Evolutionary conservation across 345 rosid genomes (phyloP).

Genomic region (Hirschfeldia incana): DNA sequence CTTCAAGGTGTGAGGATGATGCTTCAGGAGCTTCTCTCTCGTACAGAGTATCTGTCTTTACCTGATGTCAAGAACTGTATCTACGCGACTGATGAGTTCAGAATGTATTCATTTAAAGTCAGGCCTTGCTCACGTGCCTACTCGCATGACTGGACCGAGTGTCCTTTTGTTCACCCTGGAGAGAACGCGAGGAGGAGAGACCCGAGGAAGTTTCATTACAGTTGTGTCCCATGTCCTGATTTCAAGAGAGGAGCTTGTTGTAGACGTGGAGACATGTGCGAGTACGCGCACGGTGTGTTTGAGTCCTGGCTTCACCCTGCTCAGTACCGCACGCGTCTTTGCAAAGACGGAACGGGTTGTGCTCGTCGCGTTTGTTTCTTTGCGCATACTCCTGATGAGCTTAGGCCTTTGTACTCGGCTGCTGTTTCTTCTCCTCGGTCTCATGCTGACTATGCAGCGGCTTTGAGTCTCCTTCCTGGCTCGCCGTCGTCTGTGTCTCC

Average conservation of each 20-base stretch:
- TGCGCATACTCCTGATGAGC: conserved; percentile 89
- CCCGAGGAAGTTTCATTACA: conserved; percentile 94
- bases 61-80: conserved; percentile 95
- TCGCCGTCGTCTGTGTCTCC: conserved; percentile 56
- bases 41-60: conserved; percentile 78
- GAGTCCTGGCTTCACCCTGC: conserved; percentile 99
- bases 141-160: conserved; percentile 98
- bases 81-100: conserved; percentile 86
- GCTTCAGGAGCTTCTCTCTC: conserved; percentile 75
- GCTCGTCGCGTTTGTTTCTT: conserved; percentile 93
- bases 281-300: conserved; percentile 96
- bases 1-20: conserved; percentile 50
- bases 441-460: conserved; percentile 77
- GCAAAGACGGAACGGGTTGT: conserved; percentile 89
- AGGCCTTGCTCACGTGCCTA: conserved; percentile 96
- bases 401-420: conserved; percentile 87
- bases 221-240: conserved; percentile 97
- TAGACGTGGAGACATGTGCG: conserved; percentile 92
- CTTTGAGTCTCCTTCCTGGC: conserved; percentile 47
- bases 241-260: conserved; percentile 82
- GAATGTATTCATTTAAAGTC: conserved; percentile 95
- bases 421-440: conserved; percentile 92
- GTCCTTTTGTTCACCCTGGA: conserved; percentile 97
- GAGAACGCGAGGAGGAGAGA: conserved; percentile 98
- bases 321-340: conserved; percentile 85